A percentile compares a stretch with the other conserved stretches of the same genome.
Evolutionary conservation across 2,329 filamentous ascomycete species (phyloP).

Genomic region (Emergomyces pasteurianus): DNA sequence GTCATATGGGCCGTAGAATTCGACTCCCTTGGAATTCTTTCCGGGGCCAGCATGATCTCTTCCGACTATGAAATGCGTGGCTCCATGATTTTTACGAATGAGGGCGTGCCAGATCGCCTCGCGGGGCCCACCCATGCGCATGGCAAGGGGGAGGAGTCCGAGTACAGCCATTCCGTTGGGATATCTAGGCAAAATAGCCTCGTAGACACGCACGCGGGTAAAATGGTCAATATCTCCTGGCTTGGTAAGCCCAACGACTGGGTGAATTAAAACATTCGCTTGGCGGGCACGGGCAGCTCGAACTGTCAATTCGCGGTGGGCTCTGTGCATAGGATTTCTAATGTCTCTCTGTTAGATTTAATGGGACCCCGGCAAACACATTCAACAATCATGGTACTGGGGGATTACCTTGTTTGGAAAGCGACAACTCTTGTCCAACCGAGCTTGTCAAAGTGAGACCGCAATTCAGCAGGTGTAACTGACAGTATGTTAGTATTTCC

Average conservation of each 20-base stretch:
- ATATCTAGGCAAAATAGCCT: constrained; percentile 90
- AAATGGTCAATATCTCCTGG: constrained; percentile 99
- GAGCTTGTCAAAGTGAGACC: constrained; percentile 97
- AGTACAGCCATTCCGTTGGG: constrained; percentile 98
- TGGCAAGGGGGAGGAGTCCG: constrained; percentile 85
- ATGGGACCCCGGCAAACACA: background rate
- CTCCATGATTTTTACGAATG: constrained; percentile 98
- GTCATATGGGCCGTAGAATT: constrained; percentile 98
- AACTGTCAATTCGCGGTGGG: constrained; percentile 94
- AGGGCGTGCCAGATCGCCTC: constrained; percentile 99
- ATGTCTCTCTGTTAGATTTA: background rate
- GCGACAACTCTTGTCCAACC: constrained; percentile 96
- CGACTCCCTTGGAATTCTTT: constrained; percentile 93
- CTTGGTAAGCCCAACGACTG: constrained; percentile 96
- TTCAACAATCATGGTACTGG: background rate
- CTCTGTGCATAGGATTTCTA: constrained; percentile 96
- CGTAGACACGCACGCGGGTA: constrained; percentile 96
- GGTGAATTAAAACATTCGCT: constrained; percentile 98
- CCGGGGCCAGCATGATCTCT: constrained; percentile 96
- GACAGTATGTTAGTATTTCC: background rate
- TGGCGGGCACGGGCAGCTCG: constrained; percentile 90
- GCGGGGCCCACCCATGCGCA: constrained; percentile 97
- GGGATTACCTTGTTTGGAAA: constrained; percentile 66
- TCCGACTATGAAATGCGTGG: constrained; percentile 97
- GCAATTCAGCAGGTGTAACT: constrained; percentile 90